Evolutionary conservation across 306 rosid genomes (phyloP), one percentile per base, ranked within the genome.

Genomic region (Dryas octopetala): DNA sequence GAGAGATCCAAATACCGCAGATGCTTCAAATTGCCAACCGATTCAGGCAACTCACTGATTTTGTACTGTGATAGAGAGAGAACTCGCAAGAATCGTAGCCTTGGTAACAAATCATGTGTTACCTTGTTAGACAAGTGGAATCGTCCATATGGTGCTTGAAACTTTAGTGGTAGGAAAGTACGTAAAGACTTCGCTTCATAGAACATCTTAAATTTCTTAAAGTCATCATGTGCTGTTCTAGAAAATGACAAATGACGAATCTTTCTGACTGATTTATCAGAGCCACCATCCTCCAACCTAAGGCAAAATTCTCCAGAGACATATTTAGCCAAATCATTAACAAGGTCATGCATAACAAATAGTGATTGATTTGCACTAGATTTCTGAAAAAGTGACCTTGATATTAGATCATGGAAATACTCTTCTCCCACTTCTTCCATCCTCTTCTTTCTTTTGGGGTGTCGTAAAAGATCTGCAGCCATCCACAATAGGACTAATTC

Each of bases 401-500:
- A 73, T n/a, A 79, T 23, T n/a, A 82, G 59, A 62, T 74, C 84
- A 11, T 47, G 12, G 26, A 85, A 69, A 69, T 68, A 82, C n/a
- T 82, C 50, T 23, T 79, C 58, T 5, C 79, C 85, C 17, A n/a
- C 28, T 45, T 66, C 71, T 16, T 66, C 71, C 38, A 19, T 47
- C 3, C 8, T 5, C 76, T 47, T 23, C 5, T 2, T 8, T 48
- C 11, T 49, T 63, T 17, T 66, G 50, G 48, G 50, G 16, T 3
- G 38, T 46, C 7, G 14, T 51, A 47, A 46, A 17, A 86, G 58
- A n/a, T 76, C 75, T 71, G 80, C 79, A 10, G 75, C 87, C 85
- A 80, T 83, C 89, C 89, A 86, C 4, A 80, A 50, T 61, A 60
- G 48, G 58, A 86, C 58, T 28, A 86, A 48, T 4, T 45, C 16